Percentiles rank a stretch among this genome's conserved stretches.
Evolutionary conservation across 768 basidiomycete species (phyloP).

Genomic region (Omphalotus guepiniiformis): DNA sequence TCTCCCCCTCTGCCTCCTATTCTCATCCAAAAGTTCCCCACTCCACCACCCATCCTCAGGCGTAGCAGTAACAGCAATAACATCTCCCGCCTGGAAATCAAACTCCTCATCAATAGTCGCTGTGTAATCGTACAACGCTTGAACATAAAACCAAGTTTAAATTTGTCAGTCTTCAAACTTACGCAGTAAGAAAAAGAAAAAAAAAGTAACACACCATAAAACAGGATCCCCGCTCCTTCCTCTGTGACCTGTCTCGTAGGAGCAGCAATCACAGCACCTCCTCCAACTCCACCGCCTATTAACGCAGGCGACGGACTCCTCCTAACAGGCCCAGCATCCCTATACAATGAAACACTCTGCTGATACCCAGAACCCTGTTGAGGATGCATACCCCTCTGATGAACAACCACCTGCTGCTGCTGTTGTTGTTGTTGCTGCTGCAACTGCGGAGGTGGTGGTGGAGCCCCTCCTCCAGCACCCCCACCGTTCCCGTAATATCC

Average conservation of each 20-base stretch:
- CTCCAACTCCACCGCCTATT: no score
- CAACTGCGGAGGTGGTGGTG: not conserved
- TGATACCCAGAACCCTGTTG: slow-evolving; percentile 4
- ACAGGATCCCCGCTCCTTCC: slow-evolving; percentile 12
- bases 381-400: slow-evolving; percentile 2
- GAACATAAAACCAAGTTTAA: slow-evolving; percentile 29
- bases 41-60: slow-evolving; percentile 82
- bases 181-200: not conserved
- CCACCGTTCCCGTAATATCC: slow-evolving; percentile 6
- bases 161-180: slow-evolving; percentile 3
- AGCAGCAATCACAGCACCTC: slow-evolving; percentile 27
- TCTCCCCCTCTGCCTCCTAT: slow-evolving; percentile 43
- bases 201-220: slow-evolving; percentile 11
- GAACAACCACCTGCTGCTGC: not conserved
- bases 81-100: slow-evolving; percentile 70
- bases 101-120: slow-evolving; percentile 68
- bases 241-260: slow-evolving; percentile 34
- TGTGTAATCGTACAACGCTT: slow-evolving; percentile 62
- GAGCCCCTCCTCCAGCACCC: not conserved
- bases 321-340: slow-evolving; percentile 10
- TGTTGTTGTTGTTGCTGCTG: not conserved
- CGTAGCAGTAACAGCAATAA: slow-evolving; percentile 70
- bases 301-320: slow-evolving; percentile 41
- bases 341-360: not conserved
- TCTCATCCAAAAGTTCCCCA: slow-evolving; percentile 54